A percentile compares a stretch with the other conserved stretches of the same genome.
Evolutionary conservation across 208 protist genomes (phyloP).

Genomic region (Acanthamoeba sp.): DNA sequence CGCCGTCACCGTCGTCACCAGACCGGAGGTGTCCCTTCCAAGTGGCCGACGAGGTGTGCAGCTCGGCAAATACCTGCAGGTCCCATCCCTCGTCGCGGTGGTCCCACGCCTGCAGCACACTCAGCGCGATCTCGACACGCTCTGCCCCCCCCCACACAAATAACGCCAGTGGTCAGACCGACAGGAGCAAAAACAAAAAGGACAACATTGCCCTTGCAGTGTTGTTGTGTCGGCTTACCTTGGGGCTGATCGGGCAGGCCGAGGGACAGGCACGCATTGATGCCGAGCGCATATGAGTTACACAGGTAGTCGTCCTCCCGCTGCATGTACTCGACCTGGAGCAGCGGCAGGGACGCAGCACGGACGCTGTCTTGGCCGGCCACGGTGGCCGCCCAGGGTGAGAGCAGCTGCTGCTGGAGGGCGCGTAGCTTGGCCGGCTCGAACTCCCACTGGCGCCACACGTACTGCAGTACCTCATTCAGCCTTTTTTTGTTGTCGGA

Average conservation of each 20-base stretch:
- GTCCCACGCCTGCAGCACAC: not conserved
- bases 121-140: not conserved
- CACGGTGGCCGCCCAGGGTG: not conserved
- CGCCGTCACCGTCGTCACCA: not conserved
- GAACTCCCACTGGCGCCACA: not conserved
- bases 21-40: not conserved
- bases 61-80: not conserved
- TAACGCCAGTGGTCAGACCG: too few relatives aligned
- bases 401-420: not conserved
- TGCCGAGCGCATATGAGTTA: not conserved
- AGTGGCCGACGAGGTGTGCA: not conserved
- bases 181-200: not conserved
- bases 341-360: not conserved
- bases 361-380: not conserved
- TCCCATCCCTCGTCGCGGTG: not conserved
- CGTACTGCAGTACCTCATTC: constrained; percentile 1
- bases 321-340: not conserved
- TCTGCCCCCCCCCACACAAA: not conserved
- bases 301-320: not conserved
- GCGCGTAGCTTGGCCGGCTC: not conserved
- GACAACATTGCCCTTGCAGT: not conserved
- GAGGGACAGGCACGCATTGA: not conserved
- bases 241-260: constrained; percentile 4
- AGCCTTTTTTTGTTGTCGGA: not conserved
- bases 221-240: not conserved